Percentiles rank a stretch among this genome's conserved stretches.
These are phyloP conservation scores for Fusarium redolens DNA, from an alignment of 2,329 filamentous ascomycete genomes.

Conservation along the genomic window DNA sequence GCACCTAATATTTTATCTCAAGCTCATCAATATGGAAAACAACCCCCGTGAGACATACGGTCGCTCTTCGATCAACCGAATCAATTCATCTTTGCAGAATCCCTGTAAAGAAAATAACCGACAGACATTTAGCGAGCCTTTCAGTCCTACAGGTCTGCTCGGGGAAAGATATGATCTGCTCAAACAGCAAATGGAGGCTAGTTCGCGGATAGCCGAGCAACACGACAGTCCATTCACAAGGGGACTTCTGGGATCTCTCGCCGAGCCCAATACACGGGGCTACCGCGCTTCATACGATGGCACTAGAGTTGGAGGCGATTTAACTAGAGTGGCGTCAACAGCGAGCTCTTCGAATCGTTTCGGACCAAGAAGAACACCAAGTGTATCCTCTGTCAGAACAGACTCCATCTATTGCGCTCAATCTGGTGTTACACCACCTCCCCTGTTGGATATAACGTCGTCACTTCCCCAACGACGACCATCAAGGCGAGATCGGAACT, in stretches of 20 bases:
- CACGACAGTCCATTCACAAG: not conserved
- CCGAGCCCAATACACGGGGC: fast-evolving
- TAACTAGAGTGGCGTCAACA: not conserved
- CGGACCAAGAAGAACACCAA: not conserved
- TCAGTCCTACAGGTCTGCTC: not conserved
- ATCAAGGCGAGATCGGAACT: not conserved
- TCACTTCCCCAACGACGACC: not conserved
- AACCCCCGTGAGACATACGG: fast-evolving
- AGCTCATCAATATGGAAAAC: not conserved
- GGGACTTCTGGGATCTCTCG: not conserved
- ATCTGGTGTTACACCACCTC: not conserved
- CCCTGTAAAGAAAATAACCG: fast-evolving
- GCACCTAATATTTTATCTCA: fast-evolving
- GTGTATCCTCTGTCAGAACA: not conserved
- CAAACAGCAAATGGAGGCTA: not conserved
- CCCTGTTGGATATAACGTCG: not conserved
- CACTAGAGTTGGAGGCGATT: fast-evolving
- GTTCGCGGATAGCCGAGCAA: fast-evolving
- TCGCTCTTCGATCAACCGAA: not conserved
- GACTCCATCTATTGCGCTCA: conserved; percentile 14
- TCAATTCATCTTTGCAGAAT: not conserved
- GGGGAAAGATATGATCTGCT: conserved; percentile 6
- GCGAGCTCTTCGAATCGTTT: not conserved
- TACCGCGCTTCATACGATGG: not conserved
- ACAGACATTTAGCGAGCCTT: not conserved